Base-by-base conservation (phyloP, 2,329 filamentous ascomycete species). In the Cercospora sojina region DNA sequence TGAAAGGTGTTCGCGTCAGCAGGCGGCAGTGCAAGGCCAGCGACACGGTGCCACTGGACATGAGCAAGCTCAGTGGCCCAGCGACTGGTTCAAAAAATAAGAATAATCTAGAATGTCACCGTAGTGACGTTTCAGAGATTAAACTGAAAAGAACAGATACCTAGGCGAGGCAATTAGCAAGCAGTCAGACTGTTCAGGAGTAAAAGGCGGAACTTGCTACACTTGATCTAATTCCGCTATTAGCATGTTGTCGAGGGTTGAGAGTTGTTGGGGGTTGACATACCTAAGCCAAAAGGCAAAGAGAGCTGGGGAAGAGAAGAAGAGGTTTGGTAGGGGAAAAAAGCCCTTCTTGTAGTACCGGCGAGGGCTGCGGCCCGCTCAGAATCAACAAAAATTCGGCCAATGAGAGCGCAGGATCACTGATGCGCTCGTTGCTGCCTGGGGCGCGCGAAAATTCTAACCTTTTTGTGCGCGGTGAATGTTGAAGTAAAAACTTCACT, bases 211-310 rank as follows among this genome's bases (percentile, higher is more conserved):
- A 38, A 38, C 35, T 38, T 3, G 2, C 35, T 38, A 38, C 35
- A 38, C 13, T n/a, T 38, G 35, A 38, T 38, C 32, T 27, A 5
- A 27, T 27, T 27, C 5, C 25, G 25, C 13, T 16, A 13, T 35
- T 35, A 35, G 32, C 25, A 27, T 27, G 25, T 27, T 27, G 25
- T 27, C 25, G 25, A 27, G 25, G 25, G 25, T 5, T 27, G 25
- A 27, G 25, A 27, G 25, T 27, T 27, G 25, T 27, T 27, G 25
- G 3, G 3, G 25, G 25, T 27, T 27, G 25, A 27, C 25, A 5
- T 27, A 27, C 62, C 59, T 66, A 57, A 66, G 64, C 64, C 59
- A 66, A 59, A 62, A 57, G 64, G 59, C 59, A 61, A 62, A 58
- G 59, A 41, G 51, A 56, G 64, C 58, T 66, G 41, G 29, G 51